A percentile compares a stretch with the other conserved stretches of the same genome.
phyloP scores from a whole-genome alignment of 495 filamentous ascomycete species.

The Cercophora samala region DNA sequence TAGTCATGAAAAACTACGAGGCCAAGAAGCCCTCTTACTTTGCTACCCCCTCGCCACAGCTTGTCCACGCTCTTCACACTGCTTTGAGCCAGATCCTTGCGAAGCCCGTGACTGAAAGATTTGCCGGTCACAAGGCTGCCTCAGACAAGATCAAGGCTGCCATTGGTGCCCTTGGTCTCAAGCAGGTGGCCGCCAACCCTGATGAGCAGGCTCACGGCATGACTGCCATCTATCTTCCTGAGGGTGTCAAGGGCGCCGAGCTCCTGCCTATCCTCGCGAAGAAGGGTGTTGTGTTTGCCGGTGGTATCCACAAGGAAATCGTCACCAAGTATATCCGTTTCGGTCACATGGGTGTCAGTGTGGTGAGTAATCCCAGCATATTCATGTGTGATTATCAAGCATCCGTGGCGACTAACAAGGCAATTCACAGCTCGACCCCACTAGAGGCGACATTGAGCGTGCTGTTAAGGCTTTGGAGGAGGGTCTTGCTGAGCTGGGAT shows the following conservation, averaged over 20 bases:
- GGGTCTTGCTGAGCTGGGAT: constrained; percentile 67
- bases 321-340: constrained; percentile 57
- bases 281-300: constrained; percentile 91
- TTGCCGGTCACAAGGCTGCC: constrained; percentile 68
- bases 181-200: constrained; percentile 76
- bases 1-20: constrained; percentile 98
- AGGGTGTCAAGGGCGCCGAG: constrained; percentile 72
- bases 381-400: neutral
- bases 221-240: constrained; percentile 94
- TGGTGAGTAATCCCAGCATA: constrained; percentile 44
- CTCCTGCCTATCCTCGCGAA: constrained; percentile 82
- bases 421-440: constrained; percentile 51
- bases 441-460: constrained; percentile 69
- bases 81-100: constrained; percentile 83
- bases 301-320: constrained; percentile 83
- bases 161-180: constrained; percentile 73
- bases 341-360: constrained; percentile 96
- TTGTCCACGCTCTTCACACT: constrained; percentile 91
- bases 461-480: constrained; percentile 75
- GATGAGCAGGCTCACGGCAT: constrained; percentile 94
- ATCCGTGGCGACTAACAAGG: constrained; percentile 3
- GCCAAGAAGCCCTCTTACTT: constrained; percentile 96
- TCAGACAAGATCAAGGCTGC: constrained; percentile 81
- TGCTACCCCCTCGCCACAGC: constrained; percentile 90
- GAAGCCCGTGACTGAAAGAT: constrained; percentile 71